phyloP scores from a whole-genome alignment of 371 early-diverging fungal genomes.

The Globomyces sp. region DNA sequence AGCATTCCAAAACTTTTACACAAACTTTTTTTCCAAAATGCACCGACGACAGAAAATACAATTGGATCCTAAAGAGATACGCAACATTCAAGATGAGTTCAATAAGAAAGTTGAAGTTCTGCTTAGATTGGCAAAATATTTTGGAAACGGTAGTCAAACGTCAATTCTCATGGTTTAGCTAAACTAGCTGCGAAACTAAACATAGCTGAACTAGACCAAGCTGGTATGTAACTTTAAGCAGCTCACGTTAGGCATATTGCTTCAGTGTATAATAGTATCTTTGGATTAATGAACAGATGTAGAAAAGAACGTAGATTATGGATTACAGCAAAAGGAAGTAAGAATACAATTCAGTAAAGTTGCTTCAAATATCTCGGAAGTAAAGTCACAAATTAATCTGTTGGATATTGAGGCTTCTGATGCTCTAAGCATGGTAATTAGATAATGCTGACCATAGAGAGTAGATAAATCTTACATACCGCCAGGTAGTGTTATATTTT shows the following conservation, averaged over 20 bases:
- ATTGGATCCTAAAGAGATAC: not conserved
- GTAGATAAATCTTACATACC: constrained; percentile 15
- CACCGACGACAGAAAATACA: not conserved
- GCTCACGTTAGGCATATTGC: too few species aligned
- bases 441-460: not conserved
- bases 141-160: constrained; percentile 9
- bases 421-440: not conserved
- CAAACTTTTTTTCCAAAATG: constrained; percentile 3
- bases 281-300: constrained; percentile 10
- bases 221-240: not conserved
- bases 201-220: not conserved
- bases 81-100: constrained; percentile 9
- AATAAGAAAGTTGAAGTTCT: constrained; percentile 1
- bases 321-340: constrained; percentile 12
- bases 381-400: not conserved
- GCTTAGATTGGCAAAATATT: constrained; percentile 12
- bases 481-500: not conserved
- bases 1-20: constrained; percentile 12
- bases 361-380: not conserved
- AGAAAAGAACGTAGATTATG: constrained; percentile 11
- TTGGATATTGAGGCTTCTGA: not conserved
- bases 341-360: constrained; percentile 9
- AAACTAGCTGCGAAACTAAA: not conserved
- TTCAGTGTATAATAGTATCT: not conserved
- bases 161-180: not conserved